phyloP scores from a whole-genome alignment of 2,329 filamentous ascomycete genomes.

The Bertia moriformis region DNA sequence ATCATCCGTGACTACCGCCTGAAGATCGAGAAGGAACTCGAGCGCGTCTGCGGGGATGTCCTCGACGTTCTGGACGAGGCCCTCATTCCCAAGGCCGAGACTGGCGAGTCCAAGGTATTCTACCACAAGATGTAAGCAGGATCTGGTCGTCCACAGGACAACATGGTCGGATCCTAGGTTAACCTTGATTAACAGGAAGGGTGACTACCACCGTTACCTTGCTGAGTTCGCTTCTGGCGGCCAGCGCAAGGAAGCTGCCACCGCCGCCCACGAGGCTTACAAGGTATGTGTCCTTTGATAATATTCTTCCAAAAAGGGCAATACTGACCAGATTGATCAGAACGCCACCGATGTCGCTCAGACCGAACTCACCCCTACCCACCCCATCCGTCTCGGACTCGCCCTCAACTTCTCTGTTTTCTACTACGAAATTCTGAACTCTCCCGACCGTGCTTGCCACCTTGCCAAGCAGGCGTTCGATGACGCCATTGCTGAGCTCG shows the following conservation, averaged over 20 bases:
- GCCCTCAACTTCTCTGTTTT: conserved; percentile 99
- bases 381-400: conserved; percentile 94
- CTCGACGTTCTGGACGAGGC: conserved; percentile 85
- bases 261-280: conserved; percentile 85
- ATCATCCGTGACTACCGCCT: conserved; percentile 94
- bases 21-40: conserved; percentile 95
- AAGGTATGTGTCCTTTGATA: conserved; percentile 51
- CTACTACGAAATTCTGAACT: conserved; percentile 99
- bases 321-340: conserved; percentile 25
- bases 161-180: conserved; percentile 2
- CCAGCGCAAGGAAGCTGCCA: conserved; percentile 79
- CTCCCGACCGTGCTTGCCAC: conserved; percentile 91
- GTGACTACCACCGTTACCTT: conserved; percentile 90
- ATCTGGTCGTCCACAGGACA: conserved; percentile 3
- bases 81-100: conserved; percentile 88
- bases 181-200: conserved; percentile 58
- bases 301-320: background rate
- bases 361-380: conserved; percentile 90
- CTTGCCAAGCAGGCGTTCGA: conserved; percentile 98
- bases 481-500: conserved; percentile 95
- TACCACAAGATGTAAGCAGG: conserved; percentile 95
- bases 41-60: conserved; percentile 96
- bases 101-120: conserved; percentile 98
- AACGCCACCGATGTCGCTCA: conserved; percentile 96
- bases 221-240: conserved; percentile 86